Evolutionary conservation across 106 monocot species (phyloP).

Genomic region (Cymbidium sinense): DNA sequence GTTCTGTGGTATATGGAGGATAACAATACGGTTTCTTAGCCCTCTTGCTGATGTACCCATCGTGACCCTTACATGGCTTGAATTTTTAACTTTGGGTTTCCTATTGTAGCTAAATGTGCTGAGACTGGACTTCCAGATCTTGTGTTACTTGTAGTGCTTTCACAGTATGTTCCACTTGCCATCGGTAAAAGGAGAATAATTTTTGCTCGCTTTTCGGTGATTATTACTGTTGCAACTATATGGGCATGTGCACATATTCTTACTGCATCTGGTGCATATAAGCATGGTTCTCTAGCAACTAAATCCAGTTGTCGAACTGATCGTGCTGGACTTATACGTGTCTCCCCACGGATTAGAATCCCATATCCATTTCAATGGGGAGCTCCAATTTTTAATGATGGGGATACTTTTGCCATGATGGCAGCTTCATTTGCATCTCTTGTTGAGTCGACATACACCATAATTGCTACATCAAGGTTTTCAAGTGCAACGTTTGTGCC

Average conservation of each 20-base stretch:
- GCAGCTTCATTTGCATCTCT: constrained; percentile 84
- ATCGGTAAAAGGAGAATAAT: constrained; percentile 23
- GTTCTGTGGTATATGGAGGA: constrained; percentile 75
- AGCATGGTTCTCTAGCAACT: constrained; percentile 36
- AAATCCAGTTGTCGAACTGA: constrained; percentile 70
- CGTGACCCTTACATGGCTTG: constrained; percentile 58
- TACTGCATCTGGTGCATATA: constrained; percentile 68
- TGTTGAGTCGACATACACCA: constrained; percentile 81
- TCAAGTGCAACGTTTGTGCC: constrained; percentile 69
- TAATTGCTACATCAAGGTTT: constrained; percentile 37
- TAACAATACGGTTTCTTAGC: constrained; percentile 75
- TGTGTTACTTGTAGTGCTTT: constrained; percentile 41
- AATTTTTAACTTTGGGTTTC: constrained; percentile 74
- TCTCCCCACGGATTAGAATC: constrained; percentile 68
- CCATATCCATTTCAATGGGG: constrained; percentile 98
- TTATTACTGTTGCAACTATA: constrained; percentile 40
- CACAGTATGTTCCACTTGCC: constrained; percentile 54
- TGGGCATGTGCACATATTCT: constrained; percentile 76
- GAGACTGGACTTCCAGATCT: constrained; percentile 70
- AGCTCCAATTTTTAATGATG: constrained; percentile 58
- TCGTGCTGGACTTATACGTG: constrained; percentile 55
- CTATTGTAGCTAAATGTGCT: constrained; percentile 63
- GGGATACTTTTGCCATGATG: constrained; percentile 90
- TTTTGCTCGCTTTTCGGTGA: constrained; percentile 50
- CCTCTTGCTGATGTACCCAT: constrained; percentile 86